Conservation (phyloP, 202 grass and related monocot genomes). For the Tripidium arundinaceum region DNA sequence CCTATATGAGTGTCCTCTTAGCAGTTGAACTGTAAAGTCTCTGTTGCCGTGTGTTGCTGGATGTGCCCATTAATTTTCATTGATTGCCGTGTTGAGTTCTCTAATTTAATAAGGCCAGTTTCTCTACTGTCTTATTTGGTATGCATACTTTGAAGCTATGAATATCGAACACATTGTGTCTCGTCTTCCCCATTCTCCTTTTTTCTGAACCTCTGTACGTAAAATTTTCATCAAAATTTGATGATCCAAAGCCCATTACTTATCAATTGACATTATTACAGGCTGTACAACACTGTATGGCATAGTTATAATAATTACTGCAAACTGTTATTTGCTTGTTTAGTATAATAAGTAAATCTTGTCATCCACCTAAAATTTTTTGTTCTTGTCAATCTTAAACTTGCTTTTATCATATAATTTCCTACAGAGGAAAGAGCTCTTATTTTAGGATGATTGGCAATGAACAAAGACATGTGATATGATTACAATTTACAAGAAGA, state of each 20-base stretch:
- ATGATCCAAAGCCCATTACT: neutral
- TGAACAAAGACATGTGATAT: neutral
- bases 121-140: neutral
- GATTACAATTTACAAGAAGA: conserved; percentile 14
- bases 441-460: conserved; percentile 4
- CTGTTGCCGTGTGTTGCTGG: neutral
- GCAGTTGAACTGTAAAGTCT: neutral
- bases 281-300: neutral
- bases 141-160: conserved; percentile 14
- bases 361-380: neutral
- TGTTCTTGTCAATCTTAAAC: neutral
- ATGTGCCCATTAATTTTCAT: neutral
- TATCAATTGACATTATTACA: neutral
- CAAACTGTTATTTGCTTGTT: neutral
- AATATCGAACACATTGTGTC: neutral
- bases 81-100: neutral
- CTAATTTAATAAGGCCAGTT: neutral
- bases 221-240: neutral
- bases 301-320: neutral
- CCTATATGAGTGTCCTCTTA: neutral
- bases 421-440: neutral
- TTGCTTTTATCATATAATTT: conserved; percentile 6
- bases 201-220: conserved; percentile 16
- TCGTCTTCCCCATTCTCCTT: neutral
- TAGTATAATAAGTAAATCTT: neutral